phyloP scores from a whole-genome alignment of 768 basidiomycete species.

The Russula lepida region DNA sequence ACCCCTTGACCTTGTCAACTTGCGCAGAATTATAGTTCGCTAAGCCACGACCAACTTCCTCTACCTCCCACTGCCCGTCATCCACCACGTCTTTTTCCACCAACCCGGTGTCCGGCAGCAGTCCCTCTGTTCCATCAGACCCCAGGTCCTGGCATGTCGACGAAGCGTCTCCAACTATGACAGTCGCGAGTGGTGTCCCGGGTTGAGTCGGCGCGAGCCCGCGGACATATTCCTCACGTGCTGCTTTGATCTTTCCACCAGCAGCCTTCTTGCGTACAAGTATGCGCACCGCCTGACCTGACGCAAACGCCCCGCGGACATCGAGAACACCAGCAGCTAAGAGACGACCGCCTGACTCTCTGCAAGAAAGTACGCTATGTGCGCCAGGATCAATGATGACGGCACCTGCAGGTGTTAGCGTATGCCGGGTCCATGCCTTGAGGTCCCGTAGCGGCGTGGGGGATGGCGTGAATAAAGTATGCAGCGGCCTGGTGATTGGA shows the following conservation, averaged over 20 bases:
- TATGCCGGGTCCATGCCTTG: slow-evolving; percentile 97
- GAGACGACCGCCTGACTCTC: slow-evolving; percentile 83
- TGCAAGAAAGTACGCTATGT: slow-evolving; percentile 71
- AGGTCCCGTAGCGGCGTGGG: slow-evolving; percentile 68
- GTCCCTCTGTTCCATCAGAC: slow-evolving; percentile 21
- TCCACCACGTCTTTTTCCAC: slow-evolving; percentile 28
- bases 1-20: slow-evolving; percentile 77
- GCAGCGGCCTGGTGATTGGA: slow-evolving; percentile 50
- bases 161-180: slow-evolving; percentile 29
- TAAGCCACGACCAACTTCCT: slow-evolving; percentile 89
- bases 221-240: slow-evolving; percentile 30
- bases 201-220: slow-evolving; percentile 43
- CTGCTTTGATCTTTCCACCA: slow-evolving; percentile 11
- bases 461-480: slow-evolving; percentile 82
- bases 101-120: slow-evolving; percentile 21
- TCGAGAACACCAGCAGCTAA: slow-evolving; percentile 88
- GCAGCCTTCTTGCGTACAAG: slow-evolving; percentile 40
- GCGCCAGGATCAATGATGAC: slow-evolving; percentile 88
- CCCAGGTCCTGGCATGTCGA: background rate
- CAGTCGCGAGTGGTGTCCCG: slow-evolving; percentile 41
- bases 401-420: slow-evolving; percentile 79
- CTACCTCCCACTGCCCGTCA: slow-evolving; percentile 52
- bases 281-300: slow-evolving; percentile 89
- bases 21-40: slow-evolving; percentile 96
- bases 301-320: slow-evolving; percentile 84